A percentile compares a stretch with the other conserved stretches of the same genome.
phyloP scores from a whole-genome alignment of 2,329 filamentous ascomycete species.

The Aspergillus sp. region DNA sequence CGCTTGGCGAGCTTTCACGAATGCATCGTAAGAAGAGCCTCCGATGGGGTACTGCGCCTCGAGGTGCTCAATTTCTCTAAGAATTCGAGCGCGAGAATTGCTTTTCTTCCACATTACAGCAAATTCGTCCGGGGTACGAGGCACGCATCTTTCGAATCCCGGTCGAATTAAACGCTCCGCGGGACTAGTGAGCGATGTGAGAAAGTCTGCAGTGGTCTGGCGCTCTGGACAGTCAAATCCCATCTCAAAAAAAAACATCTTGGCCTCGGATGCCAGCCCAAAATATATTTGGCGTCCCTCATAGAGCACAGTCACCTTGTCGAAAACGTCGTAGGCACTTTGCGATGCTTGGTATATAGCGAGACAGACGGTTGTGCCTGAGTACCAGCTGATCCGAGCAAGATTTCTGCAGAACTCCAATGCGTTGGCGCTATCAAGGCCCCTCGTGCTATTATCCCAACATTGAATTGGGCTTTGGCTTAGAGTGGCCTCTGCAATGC shows the following conservation, averaged over 20 bases:
- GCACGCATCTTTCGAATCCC: constrained; percentile 61
- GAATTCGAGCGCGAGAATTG: constrained; percentile 25
- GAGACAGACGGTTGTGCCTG: background rate
- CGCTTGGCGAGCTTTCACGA: background rate
- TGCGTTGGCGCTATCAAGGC: background rate
- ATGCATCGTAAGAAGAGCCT: background rate
- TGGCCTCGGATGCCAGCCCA: constrained; percentile 59
- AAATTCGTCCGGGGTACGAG: constrained; percentile 67
- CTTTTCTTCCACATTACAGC: constrained; percentile 46
- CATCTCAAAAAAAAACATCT: constrained; percentile 64
- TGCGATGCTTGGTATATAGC: constrained; percentile 50
- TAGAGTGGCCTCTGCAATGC: constrained; percentile 38
- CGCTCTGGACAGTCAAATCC: constrained; percentile 66
- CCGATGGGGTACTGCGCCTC: constrained; percentile 28
- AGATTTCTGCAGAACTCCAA: background rate
- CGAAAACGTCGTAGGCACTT: constrained; percentile 60
- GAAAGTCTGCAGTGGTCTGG: constrained; percentile 67
- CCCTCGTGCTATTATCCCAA: background rate
- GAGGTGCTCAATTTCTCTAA: constrained; percentile 31
- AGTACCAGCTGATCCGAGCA: background rate
- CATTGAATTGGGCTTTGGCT: background rate
- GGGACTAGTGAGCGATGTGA: constrained; percentile 66
- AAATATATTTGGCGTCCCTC: constrained; percentile 76
- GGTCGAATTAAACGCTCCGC: constrained; percentile 54
- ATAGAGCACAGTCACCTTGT: constrained; percentile 71